Conservation (phyloP, 2,329 filamentous ascomycete species). For the Thelonectria blattea region DNA sequence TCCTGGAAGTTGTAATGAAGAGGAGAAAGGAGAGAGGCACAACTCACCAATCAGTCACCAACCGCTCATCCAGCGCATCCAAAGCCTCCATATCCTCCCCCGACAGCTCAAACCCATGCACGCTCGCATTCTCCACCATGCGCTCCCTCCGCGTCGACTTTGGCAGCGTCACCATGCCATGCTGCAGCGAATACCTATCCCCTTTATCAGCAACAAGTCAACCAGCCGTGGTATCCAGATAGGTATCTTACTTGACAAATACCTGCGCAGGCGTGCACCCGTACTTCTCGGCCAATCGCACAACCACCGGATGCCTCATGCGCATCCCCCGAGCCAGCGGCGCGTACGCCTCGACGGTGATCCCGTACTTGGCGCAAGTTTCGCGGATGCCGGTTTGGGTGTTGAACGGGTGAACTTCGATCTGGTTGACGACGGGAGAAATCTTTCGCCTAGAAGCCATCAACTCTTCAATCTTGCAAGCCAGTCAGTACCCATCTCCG, state of each 20-base stretch:
- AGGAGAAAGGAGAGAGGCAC: no score
- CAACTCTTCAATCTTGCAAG: conserved; percentile 67
- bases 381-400: conserved; percentile 70
- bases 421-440: conserved; percentile 76
- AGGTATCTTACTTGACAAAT: conserved; percentile 58
- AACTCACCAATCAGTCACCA: conserved; percentile 70
- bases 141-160: conserved; percentile 71
- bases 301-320: conserved; percentile 70
- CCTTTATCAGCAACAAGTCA: conserved; percentile 7
- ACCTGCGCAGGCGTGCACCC: conserved; percentile 74
- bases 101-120: conserved; percentile 66
- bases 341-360: conserved; percentile 80
- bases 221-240: no score
- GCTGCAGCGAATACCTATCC: conserved; percentile 74
- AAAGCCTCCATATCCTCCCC: conserved; percentile 67
- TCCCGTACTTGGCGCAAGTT: conserved; percentile 69
- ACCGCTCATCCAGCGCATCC: conserved; percentile 71
- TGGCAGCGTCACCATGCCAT: conserved; percentile 74
- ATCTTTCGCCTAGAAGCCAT: conserved; percentile 67
- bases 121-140: conserved; percentile 68
- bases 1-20: no score
- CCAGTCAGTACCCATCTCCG: not conserved
- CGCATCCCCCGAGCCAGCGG: conserved; percentile 75
- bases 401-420: conserved; percentile 85
- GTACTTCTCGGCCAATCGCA: conserved; percentile 70